Evolutionary conservation across 495 filamentous ascomycete species (phyloP).

Genomic region (Pyrenopolyporus hunteri): DNA sequence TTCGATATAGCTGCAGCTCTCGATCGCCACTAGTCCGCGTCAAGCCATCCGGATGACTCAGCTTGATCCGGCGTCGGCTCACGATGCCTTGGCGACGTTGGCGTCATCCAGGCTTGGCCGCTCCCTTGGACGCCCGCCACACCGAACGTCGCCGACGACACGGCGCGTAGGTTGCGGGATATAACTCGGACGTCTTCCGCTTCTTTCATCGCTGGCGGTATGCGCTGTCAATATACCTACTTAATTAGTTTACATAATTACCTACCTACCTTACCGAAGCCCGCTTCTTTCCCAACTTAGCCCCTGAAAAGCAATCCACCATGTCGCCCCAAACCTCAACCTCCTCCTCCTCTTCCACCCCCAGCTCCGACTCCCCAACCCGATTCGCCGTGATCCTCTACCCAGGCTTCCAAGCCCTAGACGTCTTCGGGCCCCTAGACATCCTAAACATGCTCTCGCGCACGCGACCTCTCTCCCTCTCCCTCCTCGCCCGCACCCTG

Average conservation of each 20-base stretch:
- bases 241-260: background rate
- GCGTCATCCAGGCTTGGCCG: conserved; percentile 9
- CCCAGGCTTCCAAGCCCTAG: conserved; percentile 59
- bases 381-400: conserved; percentile 50
- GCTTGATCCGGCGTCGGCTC: conserved; percentile 18
- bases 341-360: background rate
- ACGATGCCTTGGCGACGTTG: conserved; percentile 14
- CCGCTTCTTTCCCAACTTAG: background rate
- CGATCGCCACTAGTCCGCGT: conserved; percentile 24
- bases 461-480: conserved; percentile 46
- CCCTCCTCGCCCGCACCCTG: conserved; percentile 59
- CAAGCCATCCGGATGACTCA: conserved; percentile 21
- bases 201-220: too few species aligned
- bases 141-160: too few species aligned
- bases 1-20: conserved; percentile 6
- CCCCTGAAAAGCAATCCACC: background rate
- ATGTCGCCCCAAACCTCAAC: background rate
- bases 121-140: too few species aligned
- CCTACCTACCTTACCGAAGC: background rate
- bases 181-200: too few species aligned
- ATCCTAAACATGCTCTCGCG: conserved; percentile 61
- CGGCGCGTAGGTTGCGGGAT: too few species aligned
- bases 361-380: conserved; percentile 27
- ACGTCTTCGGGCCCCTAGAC: conserved; percentile 67
- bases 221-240: too few species aligned